Percentiles rank a stretch among this genome's conserved stretches.
Conservation (phyloP, 2,329 filamentous ascomycete genomes). For the Aureobasidium zeae region DNA sequence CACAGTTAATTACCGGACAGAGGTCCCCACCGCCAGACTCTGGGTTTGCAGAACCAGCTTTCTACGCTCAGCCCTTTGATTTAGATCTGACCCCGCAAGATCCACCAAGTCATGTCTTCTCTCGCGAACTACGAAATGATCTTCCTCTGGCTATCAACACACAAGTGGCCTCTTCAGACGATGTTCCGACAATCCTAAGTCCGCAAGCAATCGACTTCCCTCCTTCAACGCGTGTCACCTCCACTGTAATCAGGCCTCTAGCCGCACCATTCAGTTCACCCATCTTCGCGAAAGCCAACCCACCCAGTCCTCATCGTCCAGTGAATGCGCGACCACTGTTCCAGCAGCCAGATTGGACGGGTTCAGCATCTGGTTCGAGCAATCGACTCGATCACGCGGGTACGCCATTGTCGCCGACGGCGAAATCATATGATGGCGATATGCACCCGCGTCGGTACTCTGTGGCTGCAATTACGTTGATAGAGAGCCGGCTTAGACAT, state of each 20-base stretch:
- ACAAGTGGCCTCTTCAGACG: neutral
- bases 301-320: neutral
- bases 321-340: neutral
- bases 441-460: too few species aligned
- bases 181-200: neutral
- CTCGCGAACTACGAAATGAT: constrained; percentile 4
- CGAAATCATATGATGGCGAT: too few species aligned
- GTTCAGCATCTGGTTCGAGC: neutral
- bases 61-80: constrained; percentile 12
- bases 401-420: neutral
- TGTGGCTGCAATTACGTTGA: constrained; percentile 22
- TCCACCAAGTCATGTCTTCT: neutral
- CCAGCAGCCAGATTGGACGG: neutral
- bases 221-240: neutral
- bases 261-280: neutral
- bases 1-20: neutral
- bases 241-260: neutral
- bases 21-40: neutral
- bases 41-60: constrained; percentile 5
- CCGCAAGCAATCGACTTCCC: neutral
- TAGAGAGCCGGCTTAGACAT: constrained; percentile 19
- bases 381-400: neutral
- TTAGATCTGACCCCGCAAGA: neutral
- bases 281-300: constrained; percentile 4
- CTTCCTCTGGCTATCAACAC: neutral